These are phyloP conservation scores for Wickerhamiella lipophila DNA, from an alignment of 805 yeast genomes.

Conservation along the genomic window DNA sequence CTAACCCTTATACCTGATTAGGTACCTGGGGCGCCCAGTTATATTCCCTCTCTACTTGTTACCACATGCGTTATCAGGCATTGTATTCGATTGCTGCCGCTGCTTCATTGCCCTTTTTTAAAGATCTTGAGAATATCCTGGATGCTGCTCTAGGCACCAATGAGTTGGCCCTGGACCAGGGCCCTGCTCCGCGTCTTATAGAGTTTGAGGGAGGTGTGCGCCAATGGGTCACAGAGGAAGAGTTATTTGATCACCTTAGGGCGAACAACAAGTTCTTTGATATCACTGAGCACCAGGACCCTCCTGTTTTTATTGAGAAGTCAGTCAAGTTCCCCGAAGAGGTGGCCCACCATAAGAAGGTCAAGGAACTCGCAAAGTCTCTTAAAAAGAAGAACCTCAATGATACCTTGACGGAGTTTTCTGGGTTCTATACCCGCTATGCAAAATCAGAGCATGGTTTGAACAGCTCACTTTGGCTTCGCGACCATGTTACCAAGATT, in stretches of 20 bases:
- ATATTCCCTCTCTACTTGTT: too few relatives aligned
- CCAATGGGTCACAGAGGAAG: constrained; percentile 30
- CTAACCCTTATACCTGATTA: constrained; percentile 2
- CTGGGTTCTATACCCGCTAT: constrained; percentile 64
- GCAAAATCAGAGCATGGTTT: constrained; percentile 61
- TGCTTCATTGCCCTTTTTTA: neutral
- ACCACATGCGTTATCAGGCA: constrained; percentile 1
- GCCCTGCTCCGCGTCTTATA: constrained; percentile 6
- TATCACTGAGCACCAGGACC: constrained; percentile 36
- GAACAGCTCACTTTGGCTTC: constrained; percentile 61
- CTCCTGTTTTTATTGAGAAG: neutral
- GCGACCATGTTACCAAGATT: constrained; percentile 32
- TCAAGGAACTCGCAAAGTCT: constrained; percentile 32
- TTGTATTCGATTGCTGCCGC: constrained; percentile 6
- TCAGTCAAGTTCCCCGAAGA: constrained; percentile 42
- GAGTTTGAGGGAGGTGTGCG: constrained; percentile 19
- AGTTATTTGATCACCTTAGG: constrained; percentile 34
- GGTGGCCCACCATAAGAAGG: constrained; percentile 30
- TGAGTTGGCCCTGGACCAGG: neutral
- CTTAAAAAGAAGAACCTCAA: constrained; percentile 40
- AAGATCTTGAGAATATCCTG: neutral
- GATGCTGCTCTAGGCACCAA: neutral
- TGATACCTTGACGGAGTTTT: constrained; percentile 44
- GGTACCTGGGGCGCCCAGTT: neutral
- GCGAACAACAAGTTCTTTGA: constrained; percentile 49